phyloP scores from a whole-genome alignment of 1,139 yeast species.

The Kodamaea arcana region DNA sequence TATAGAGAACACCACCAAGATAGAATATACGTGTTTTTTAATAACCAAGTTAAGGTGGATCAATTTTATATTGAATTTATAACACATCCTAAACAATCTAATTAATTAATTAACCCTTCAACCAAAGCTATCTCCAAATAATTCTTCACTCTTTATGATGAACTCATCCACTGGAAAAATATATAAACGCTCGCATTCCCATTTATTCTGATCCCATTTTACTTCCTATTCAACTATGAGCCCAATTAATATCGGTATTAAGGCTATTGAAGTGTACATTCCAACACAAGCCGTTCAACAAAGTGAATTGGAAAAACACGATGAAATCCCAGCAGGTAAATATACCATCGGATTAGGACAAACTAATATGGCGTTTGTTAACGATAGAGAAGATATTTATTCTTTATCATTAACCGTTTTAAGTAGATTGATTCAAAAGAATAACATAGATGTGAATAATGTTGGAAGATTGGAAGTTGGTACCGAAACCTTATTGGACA shows the following conservation, averaged over 20 bases:
- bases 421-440: constrained; percentile 70
- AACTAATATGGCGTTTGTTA: constrained; percentile 95
- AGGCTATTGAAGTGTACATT: constrained; percentile 88
- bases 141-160: no score
- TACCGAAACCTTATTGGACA: constrained; percentile 94
- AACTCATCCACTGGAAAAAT: no score
- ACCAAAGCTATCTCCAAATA: no score
- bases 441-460: constrained; percentile 71
- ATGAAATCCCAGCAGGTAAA: constrained; percentile 88
- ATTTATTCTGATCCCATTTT: no score
- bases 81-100: no score
- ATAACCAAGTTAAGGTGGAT: no score
- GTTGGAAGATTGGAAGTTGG: constrained; percentile 98
- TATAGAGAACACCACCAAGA: no score
- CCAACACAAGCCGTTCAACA: constrained; percentile 86
- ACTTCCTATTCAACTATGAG: no score
- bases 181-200: neutral
- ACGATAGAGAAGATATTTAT: constrained; percentile 96
- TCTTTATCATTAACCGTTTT: constrained; percentile 85
- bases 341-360: constrained; percentile 98
- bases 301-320: constrained; percentile 77
- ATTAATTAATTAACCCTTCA: no score
- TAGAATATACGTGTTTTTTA: no score
- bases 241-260: constrained; percentile 89
- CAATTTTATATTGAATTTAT: no score